Evolutionary conservation across 257 asterid species (phyloP), one percentile per base, ranked within the genome.

Genomic region (Jacaranda copaia): DNA sequence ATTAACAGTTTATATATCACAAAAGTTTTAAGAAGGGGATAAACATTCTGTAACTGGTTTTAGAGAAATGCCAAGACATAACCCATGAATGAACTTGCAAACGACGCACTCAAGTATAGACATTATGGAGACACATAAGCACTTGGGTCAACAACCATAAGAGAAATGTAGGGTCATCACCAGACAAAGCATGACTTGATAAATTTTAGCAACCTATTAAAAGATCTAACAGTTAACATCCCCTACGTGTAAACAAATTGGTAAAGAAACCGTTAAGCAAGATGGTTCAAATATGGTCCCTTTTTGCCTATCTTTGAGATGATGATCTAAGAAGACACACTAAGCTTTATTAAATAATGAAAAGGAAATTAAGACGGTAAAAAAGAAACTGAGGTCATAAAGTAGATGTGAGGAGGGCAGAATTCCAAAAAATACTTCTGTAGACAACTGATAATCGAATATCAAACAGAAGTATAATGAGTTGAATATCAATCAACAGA

Each of bases 261-360:
- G 56, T n/a, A 73, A 46, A 58, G 53, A 71, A 66, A 62, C 59
- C 49, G 56, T 43, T 25, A 58, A 45, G 60, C 40, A 52, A 61
- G 36, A 70, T 61, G 39, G 68, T 53, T 60, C 55, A n/a, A 71
- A 19, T 39, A 48, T 52, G 40, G 18, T 42, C 79, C 36, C 20
- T 35, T 12, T 13, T 72, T 46, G 66, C 63, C 59, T 32, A 59
- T 12, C 7, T 40, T 48, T 18, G 70, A 49, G 42, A 67, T 55
- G 74, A 53, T 81, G 68, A 48, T 75, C 69, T 72, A 66, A 56
- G 32, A 67, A 25, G 65, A 19, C 59, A 57, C 35, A 7, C 58
- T 13, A 35, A 35, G 59, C 13, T 66, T n/a, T 18, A 16, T 68
- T 69, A 52, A 68, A 67, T 35, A 38, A 72, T 45, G 71, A 59